A percentile compares a stretch with the other conserved stretches of the same genome.
phyloP scores from a whole-genome alignment of 2,329 filamentous ascomycete genomes.

The Penicillium sp. region DNA sequence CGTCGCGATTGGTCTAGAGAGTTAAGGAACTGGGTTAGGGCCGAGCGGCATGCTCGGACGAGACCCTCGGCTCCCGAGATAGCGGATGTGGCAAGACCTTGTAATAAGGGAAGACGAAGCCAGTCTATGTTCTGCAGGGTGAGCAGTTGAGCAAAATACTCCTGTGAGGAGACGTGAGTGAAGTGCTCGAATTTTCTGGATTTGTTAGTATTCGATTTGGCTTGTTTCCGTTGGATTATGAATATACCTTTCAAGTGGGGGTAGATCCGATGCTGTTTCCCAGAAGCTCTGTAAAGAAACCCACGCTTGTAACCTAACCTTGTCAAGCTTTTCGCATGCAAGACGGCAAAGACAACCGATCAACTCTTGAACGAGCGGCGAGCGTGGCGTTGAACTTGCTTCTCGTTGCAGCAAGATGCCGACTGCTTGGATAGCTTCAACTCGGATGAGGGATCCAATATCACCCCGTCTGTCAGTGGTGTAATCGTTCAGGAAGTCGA shows the following conservation, averaged over 20 bases:
- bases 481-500: slow-evolving; percentile 70
- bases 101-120: slow-evolving; percentile 38
- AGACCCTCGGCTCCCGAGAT: slow-evolving; percentile 45
- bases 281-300: slow-evolving; percentile 42
- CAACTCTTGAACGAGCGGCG: slow-evolving; percentile 26
- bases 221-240: background rate
- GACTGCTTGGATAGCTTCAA: slow-evolving; percentile 70
- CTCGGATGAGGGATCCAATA: slow-evolving; percentile 77
- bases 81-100: slow-evolving; percentile 46
- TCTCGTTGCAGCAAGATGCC: slow-evolving; percentile 36
- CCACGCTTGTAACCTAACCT: slow-evolving; percentile 62
- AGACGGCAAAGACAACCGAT: slow-evolving; percentile 59
- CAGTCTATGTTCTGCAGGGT: slow-evolving; percentile 36
- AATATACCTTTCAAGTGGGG: slow-evolving; percentile 45
- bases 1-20: slow-evolving; percentile 27
- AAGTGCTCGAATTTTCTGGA: slow-evolving; percentile 43
- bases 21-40: slow-evolving; percentile 39
- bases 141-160: slow-evolving; percentile 45
- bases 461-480: slow-evolving; percentile 86
- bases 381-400: slow-evolving; percentile 5
- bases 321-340: slow-evolving; percentile 84
- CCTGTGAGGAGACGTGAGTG: slow-evolving; percentile 43
- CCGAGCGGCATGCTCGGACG: slow-evolving; percentile 42
- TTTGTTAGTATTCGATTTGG: slow-evolving; percentile 12
- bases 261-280: slow-evolving; percentile 34